A percentile compares a stretch with the other conserved stretches of the same genome.
Conservation (phyloP, 2,329 filamentous ascomycete species). For the Didymellaceae sp. region DNA sequence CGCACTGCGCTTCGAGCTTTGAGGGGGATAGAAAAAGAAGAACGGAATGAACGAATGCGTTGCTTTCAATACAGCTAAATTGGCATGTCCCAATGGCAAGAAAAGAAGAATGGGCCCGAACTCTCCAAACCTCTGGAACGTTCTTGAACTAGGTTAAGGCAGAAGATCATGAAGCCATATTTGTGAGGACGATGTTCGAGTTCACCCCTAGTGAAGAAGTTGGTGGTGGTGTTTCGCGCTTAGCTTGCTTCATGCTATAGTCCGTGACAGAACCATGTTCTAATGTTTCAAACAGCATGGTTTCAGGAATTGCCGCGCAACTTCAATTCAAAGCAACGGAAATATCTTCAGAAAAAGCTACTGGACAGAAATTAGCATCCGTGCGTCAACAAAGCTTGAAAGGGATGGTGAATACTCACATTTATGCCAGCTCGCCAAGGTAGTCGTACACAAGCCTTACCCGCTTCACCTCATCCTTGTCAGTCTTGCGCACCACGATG, state of each 20-base stretch:
- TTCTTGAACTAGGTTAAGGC: slow-evolving; percentile 10
- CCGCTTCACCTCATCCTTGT: slow-evolving; percentile 36
- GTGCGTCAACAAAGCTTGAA: not conserved
- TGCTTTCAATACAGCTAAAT: not conserved
- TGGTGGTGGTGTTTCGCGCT: slow-evolving; percentile 16
- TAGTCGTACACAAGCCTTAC: slow-evolving; percentile 47
- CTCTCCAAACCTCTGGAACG: not conserved
- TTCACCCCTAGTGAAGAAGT: slow-evolving; percentile 1
- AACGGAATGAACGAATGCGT: not conserved
- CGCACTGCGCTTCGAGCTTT: not conserved
- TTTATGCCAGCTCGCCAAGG: slow-evolving; percentile 29
- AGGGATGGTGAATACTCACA: not conserved
- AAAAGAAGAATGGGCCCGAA: not conserved
- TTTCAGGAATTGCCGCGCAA: slow-evolving; percentile 9
- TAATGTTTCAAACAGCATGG: slow-evolving; percentile 11
- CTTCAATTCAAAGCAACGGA: not conserved
- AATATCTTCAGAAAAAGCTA: not conserved
- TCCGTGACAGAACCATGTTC: slow-evolving; percentile 9
- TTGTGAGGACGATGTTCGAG: slow-evolving; percentile 14
- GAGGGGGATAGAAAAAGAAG: not conserved
- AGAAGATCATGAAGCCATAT: slow-evolving; percentile 13
- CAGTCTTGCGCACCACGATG: slow-evolving; percentile 43
- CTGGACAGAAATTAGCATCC: not conserved
- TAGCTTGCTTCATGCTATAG: slow-evolving; percentile 10
- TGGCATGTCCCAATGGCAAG: not conserved